A percentile compares a stretch with the other conserved stretches of the same genome.
Evolutionary conservation across 257 asterid genomes (phyloP).

Genomic region (Nicotiana obtusifolia): DNA sequence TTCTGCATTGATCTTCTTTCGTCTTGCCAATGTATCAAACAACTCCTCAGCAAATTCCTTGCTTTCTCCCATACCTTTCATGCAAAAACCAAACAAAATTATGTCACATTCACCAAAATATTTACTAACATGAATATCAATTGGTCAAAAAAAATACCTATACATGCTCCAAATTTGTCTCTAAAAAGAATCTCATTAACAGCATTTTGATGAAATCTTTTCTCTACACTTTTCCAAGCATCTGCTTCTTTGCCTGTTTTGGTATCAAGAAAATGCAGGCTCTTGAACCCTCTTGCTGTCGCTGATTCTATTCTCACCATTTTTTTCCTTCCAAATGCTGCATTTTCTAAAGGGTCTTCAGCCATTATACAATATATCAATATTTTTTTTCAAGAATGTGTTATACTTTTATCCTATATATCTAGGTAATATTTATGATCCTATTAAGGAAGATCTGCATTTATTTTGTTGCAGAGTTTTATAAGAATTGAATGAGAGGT

Average conservation of each 20-base stretch:
- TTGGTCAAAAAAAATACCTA: constrained; percentile 43
- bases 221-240: constrained; percentile 62
- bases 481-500: not conserved
- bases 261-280: constrained; percentile 71
- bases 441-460: not conserved
- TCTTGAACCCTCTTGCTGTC: constrained; percentile 53
- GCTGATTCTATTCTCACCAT: constrained; percentile 44
- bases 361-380: constrained; percentile 24
- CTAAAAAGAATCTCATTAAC: constrained; percentile 47
- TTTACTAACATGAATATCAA: not conserved
- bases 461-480: not conserved
- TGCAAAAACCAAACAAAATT: not conserved
- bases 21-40: constrained; percentile 74
- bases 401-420: constrained; percentile 15
- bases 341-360: not conserved
- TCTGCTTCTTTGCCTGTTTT: constrained; percentile 72
- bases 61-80: constrained; percentile 82
- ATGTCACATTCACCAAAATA: not conserved
- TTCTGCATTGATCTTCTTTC: constrained; percentile 40
- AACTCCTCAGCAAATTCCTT: constrained; percentile 77
- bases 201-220: constrained; percentile 38
- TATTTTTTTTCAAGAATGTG: constrained; percentile 37
- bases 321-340: constrained; percentile 21
- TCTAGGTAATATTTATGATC: constrained; percentile 2
- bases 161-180: constrained; percentile 80